A percentile compares a stretch with the other conserved stretches of the same genome.
These are phyloP conservation scores for Melastoma candidum DNA, from an alignment of 441 rosid species.

Conservation along the genomic window DNA sequence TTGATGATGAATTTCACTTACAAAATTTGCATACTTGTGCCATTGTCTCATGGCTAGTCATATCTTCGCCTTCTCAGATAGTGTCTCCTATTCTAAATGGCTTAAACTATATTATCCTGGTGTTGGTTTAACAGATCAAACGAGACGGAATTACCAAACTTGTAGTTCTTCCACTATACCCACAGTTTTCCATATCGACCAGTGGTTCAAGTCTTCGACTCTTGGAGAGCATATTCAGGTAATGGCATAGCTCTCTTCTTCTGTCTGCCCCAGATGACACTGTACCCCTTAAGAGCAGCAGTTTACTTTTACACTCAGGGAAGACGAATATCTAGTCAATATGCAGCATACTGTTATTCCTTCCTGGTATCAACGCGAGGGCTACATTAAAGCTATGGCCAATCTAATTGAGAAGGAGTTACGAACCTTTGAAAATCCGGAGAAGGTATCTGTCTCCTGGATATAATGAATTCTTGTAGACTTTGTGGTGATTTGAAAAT, in stretches of 20 bases:
- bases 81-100: too few species aligned
- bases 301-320: conserved; percentile 36
- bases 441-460: conserved; percentile 36
- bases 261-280: background rate
- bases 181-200: conserved; percentile 96
- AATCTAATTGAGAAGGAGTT: conserved; percentile 73
- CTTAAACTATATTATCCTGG: background rate
- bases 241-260: conserved; percentile 14
- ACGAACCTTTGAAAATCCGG: conserved; percentile 50
- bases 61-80: too few species aligned
- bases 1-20: background rate
- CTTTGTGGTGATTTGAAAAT: background rate
- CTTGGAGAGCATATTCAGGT: conserved; percentile 89
- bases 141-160: conserved; percentile 80
- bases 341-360: conserved; percentile 99
- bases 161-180: conserved; percentile 97
- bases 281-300: conserved; percentile 5
- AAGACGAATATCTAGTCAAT: conserved; percentile 93
- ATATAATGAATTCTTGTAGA: background rate
- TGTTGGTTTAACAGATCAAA: conserved; percentile 43
- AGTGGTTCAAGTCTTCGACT: conserved; percentile 98
- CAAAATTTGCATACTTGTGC: too few species aligned
- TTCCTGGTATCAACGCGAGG: conserved; percentile 98
- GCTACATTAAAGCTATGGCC: conserved; percentile 84
- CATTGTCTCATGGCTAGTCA: too few species aligned